Conservation (phyloP, 1,284 basidiomycete species). For the Ustilago tritici region DNA sequence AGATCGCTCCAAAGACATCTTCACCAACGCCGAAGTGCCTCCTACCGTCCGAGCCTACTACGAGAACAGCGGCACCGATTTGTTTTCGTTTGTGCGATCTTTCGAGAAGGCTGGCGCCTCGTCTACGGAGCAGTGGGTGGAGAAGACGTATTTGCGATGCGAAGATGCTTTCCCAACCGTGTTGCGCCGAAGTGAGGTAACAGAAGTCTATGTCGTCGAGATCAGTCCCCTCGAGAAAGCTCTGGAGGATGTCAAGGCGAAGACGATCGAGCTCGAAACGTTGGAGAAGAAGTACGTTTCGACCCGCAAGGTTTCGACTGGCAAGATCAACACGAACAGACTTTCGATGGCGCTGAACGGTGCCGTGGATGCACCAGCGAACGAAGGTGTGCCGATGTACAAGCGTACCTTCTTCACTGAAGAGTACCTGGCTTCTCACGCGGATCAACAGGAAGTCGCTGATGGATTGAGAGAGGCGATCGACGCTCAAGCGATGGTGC, state of each 20-base stretch:
- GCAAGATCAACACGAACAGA: slow-evolving; percentile 79
- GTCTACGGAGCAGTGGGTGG: slow-evolving; percentile 75
- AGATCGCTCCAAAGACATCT: slow-evolving; percentile 81
- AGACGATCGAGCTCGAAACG: slow-evolving; percentile 80
- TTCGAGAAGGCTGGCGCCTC: slow-evolving; percentile 44
- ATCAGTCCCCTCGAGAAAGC: slow-evolving; percentile 89
- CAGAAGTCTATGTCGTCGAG: slow-evolving; percentile 80
- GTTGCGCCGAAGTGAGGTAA: slow-evolving; percentile 86
- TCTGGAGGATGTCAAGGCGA: slow-evolving; percentile 81
- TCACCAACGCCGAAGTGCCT: slow-evolving; percentile 86
- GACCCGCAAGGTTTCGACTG: slow-evolving; percentile 77
- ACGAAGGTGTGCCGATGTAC: slow-evolving; percentile 77
- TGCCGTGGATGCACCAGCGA: slow-evolving; percentile 84
- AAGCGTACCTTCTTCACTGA: slow-evolving; percentile 77
- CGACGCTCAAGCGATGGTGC: slow-evolving; percentile 79
- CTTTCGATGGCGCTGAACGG: slow-evolving; percentile 88
- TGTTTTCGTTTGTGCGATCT: slow-evolving; percentile 76
- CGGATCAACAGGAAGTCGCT: slow-evolving; percentile 79
- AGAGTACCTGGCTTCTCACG: slow-evolving; percentile 78
- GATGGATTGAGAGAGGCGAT: slow-evolving; percentile 80
- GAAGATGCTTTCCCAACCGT: slow-evolving; percentile 93
- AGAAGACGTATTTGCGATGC: slow-evolving; percentile 75
- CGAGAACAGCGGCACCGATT: slow-evolving; percentile 75
- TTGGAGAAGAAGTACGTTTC: slow-evolving; percentile 80
- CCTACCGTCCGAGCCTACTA: slow-evolving; percentile 84